Evolutionary conservation across 2,329 filamentous ascomycete genomes (phyloP).

Genomic region (Plectosphaerella cucumerina): DNA sequence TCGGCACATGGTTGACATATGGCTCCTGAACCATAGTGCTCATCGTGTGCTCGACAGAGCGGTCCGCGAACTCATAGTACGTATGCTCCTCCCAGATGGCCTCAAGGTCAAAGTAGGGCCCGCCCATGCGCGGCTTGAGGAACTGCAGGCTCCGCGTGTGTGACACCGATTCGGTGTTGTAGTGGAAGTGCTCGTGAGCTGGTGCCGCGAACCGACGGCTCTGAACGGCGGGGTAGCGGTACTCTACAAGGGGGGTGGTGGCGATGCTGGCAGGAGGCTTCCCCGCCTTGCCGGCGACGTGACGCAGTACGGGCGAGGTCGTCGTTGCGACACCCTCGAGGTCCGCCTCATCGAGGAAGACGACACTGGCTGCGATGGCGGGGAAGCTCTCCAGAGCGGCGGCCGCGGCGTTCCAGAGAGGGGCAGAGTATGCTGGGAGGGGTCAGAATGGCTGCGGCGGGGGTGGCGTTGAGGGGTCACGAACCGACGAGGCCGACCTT

Average conservation of each 20-base stretch:
- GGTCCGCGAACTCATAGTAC: slow-evolving; percentile 63
- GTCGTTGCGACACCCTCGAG: background rate
- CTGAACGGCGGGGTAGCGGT: slow-evolving; percentile 33
- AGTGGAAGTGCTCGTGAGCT: slow-evolving; percentile 44
- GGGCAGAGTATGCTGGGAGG: slow-evolving; percentile 12
- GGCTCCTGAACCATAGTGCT: slow-evolving; percentile 76
- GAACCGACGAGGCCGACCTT: slow-evolving; percentile 34
- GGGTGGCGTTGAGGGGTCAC: slow-evolving; percentile 1
- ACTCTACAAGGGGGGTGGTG: slow-evolving; percentile 12
- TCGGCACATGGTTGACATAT: slow-evolving; percentile 75
- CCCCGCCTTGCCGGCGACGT: slow-evolving; percentile 12
- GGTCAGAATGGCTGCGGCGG: background rate
- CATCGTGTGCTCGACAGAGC: slow-evolving; percentile 70
- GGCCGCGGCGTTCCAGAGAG: slow-evolving; percentile 16
- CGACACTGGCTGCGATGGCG: slow-evolving; percentile 14
- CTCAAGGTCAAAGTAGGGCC: slow-evolving; percentile 71
- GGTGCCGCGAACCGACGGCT: slow-evolving; percentile 42
- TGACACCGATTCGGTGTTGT: slow-evolving; percentile 51
- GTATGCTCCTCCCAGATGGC: slow-evolving; percentile 78
- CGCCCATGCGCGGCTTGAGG: slow-evolving; percentile 57
- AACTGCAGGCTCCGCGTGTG: slow-evolving; percentile 65
- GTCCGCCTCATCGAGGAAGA: slow-evolving; percentile 14
- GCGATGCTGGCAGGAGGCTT: slow-evolving; percentile 5
- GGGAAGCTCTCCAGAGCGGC: slow-evolving; percentile 16
- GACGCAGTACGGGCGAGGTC: slow-evolving; percentile 11